Conservation (phyloP, 176 grass and related monocot species). For the Oryza glumipatula region DNA sequence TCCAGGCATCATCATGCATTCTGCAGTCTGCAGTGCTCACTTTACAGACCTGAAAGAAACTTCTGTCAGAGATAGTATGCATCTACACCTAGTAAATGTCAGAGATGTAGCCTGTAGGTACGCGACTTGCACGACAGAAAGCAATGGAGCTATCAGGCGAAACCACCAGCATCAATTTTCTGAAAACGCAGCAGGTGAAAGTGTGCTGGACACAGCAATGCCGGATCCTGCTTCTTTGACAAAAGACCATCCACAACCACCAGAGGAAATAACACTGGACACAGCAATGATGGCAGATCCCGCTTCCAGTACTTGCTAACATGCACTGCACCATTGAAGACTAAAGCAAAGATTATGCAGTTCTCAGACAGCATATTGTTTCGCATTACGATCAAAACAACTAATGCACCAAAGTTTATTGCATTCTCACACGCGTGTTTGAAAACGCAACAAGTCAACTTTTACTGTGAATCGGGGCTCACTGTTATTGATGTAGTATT, state of each 20-base stretch:
- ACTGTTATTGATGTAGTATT: background rate
- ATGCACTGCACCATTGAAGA: background rate
- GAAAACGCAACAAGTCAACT: background rate
- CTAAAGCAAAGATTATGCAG: background rate
- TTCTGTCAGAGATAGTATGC: background rate
- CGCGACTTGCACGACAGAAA: conserved; percentile 13
- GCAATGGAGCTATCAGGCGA: background rate
- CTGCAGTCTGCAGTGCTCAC: background rate
- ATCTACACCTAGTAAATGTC: background rate
- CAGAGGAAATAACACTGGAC: background rate
- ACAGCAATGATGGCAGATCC: background rate
- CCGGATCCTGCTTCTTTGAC: background rate
- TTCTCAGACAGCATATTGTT: background rate
- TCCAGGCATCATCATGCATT: conserved; percentile 22
- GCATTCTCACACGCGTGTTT: background rate
- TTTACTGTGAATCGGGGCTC: background rate
- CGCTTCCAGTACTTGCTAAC: background rate
- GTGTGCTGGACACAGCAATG: background rate
- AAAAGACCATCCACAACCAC: background rate
- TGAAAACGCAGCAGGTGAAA: background rate
- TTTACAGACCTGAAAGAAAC: conserved; percentile 26
- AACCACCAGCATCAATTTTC: background rate
- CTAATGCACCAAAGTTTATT: background rate
- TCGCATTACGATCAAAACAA: background rate
- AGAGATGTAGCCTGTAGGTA: conserved; percentile 6